phyloP scores from a whole-genome alignment of 805 yeast species.

The Ogataea nakhonphanomensis region DNA sequence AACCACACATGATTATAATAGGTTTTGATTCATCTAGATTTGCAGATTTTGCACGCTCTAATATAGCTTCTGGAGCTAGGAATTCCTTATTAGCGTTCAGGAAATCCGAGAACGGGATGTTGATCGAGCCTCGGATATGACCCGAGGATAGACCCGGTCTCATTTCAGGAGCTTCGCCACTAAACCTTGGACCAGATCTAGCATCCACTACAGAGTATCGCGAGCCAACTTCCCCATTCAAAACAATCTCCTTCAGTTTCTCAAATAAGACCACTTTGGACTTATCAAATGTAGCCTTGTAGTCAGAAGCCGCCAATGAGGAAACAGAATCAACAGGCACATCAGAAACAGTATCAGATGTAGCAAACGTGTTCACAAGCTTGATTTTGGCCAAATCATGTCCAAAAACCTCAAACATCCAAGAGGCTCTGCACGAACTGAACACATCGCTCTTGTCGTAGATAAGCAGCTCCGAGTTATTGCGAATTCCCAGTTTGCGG shows the following conservation, averaged over 20 bases:
- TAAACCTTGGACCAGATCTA: conserved; percentile 67
- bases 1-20: conserved; percentile 87
- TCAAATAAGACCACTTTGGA: conserved; percentile 64
- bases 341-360: conserved; percentile 18
- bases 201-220: conserved; percentile 73
- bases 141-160: conserved; percentile 86
- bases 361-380: conserved; percentile 65
- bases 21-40: conserved; percentile 49
- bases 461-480: conserved; percentile 62
- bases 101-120: conserved; percentile 70
- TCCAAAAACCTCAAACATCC: conserved; percentile 82
- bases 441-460: conserved; percentile 86
- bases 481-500: conserved; percentile 51
- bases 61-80: conserved; percentile 45
- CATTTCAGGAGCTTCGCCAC: conserved; percentile 84
- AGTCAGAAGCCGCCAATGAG: conserved; percentile 27
- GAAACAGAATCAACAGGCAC: conserved; percentile 9
- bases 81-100: conserved; percentile 48
- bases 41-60: conserved; percentile 42
- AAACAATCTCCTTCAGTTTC: conserved; percentile 57
- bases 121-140: conserved; percentile 77
- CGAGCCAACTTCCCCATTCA: conserved; percentile 39
- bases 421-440: conserved; percentile 86
- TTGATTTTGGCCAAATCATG: conserved; percentile 54
- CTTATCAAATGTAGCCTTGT: conserved; percentile 36